phyloP scores from a whole-genome alignment of 352 stramenopile species.

The Achlya hypogyna region DNA sequence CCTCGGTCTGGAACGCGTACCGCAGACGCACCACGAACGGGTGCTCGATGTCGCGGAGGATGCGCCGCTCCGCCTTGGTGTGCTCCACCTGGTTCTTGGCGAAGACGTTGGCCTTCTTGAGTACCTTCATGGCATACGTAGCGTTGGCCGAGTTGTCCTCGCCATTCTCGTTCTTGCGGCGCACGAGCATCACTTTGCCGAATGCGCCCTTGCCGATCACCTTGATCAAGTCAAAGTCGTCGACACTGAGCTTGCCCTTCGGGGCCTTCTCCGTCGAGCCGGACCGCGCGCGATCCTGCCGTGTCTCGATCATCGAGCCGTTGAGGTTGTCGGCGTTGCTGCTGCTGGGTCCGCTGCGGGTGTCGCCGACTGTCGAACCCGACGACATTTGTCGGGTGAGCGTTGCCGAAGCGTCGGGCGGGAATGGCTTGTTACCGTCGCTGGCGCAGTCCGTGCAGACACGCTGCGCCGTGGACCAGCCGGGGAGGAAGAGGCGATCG shows the following conservation, averaged over 20 bases:
- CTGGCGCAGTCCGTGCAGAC: conserved; percentile 82
- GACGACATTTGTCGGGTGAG: conserved; percentile 20
- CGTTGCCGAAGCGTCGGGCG: conserved; percentile 22
- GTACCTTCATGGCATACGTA: conserved; percentile 91
- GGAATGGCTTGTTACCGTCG: conserved; percentile 57
- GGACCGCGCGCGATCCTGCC: conserved; percentile 14
- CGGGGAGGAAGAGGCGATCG: conserved; percentile 72
- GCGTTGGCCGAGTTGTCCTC: conserved; percentile 44
- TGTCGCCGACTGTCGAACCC: conserved; percentile 17
- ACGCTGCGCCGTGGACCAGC: conserved; percentile 78
- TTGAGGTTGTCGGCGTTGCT: conserved; percentile 13
- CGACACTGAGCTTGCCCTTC: conserved; percentile 72
- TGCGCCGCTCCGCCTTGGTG: conserved; percentile 87
- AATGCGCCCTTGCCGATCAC: conserved; percentile 94
- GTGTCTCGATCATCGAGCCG: background rate
- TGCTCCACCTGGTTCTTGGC: conserved; percentile 91
- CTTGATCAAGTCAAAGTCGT: conserved; percentile 94
- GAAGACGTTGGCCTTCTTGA: conserved; percentile 87
- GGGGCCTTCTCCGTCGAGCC: conserved; percentile 24
- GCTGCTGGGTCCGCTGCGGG: conserved; percentile 20
- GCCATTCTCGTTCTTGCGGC: conserved; percentile 81
- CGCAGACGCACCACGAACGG: conserved; percentile 89
- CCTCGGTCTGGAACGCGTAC: conserved; percentile 91
- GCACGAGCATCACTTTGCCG: conserved; percentile 93
- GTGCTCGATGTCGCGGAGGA: conserved; percentile 86